Base-by-base conservation (phyloP, 495 filamentous ascomycete species). In the Tuber brumale region DNA sequence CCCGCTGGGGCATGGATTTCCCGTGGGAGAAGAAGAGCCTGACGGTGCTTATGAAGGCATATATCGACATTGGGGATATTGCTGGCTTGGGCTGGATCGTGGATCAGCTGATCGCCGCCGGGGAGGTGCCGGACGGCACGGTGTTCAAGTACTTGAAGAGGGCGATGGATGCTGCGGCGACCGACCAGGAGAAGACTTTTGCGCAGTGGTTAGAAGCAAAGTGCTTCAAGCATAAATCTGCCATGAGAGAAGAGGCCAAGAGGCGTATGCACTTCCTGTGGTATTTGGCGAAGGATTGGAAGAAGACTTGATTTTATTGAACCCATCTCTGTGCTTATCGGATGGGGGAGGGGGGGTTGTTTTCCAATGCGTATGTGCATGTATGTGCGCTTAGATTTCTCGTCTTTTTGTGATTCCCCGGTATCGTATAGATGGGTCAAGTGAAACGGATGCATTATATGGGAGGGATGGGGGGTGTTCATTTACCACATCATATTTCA, bases 41-140 rank as follows among this genome's bases (percentile, higher is more conserved):
- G 57, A 83, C 81, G 2, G 79, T 81, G 31, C 46, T 83, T 6
- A 23, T 83, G 42, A 69, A 71, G 27, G 82, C 82, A 18, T 83
- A 83, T 44, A 74, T 70, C 2, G 46, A 66, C 10, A 78, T 82
- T n/a, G 43, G 43, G 37, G 82, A 83, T 75, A 27, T 82, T 1
- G 27, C 69, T 31, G 80, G 82, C 14, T 37, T 81, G 5, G 31
- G 23, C 19, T 83, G 81, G 81, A 73, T 79, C 1, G 78, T 82
- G 39, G 77, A 83, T 12, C 74, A 75, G 37, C 23, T 81, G 35
- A 71, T 73, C 16, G 75, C 69, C 39, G 61, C 48, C 6, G 57
- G 70, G 16, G 48, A 72, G n/a, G 71, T 61, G 19, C 73, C 81
- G 31, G 81, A 82, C 70, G 61, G 42, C 10, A 70, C 19, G 19